phyloP scores from a whole-genome alignment of 2,329 filamentous ascomycete genomes.

The Arachnomyces sp. region DNA sequence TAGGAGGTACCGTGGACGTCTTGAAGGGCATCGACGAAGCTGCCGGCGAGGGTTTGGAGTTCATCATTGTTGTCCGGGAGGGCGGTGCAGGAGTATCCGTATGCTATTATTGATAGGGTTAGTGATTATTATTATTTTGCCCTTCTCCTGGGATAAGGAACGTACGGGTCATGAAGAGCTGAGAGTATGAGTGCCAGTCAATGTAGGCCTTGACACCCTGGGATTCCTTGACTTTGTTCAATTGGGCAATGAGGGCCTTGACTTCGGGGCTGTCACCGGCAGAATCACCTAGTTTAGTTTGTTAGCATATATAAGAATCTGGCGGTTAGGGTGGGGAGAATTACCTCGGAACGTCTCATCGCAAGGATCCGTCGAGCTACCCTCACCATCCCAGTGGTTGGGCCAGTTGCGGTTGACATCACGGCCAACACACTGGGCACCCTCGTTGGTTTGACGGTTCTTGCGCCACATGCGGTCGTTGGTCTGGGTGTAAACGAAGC shows the following conservation, averaged over 20 bases:
- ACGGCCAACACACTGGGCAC: conserved; percentile 40
- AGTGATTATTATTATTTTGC: neutral
- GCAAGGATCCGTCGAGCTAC: conserved; percentile 48
- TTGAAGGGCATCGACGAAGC: conserved; percentile 47
- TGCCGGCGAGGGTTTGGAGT: conserved; percentile 43
- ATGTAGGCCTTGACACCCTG: conserved; percentile 55
- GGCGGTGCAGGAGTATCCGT: conserved; percentile 52
- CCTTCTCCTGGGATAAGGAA: neutral
- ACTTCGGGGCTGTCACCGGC: conserved; percentile 47
- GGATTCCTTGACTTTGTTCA: conserved; percentile 35
- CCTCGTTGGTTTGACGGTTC: conserved; percentile 42
- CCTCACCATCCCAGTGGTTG: conserved; percentile 42
- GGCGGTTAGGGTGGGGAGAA: conserved; percentile 1
- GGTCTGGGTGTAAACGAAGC: conserved; percentile 53
- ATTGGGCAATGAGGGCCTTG: conserved; percentile 42
- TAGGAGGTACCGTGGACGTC: conserved; percentile 45
- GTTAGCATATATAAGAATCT: neutral
- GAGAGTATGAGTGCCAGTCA: conserved; percentile 59
- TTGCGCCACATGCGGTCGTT: conserved; percentile 56
- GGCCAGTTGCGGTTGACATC: conserved; percentile 57
- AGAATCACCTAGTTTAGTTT: conserved; percentile 23
- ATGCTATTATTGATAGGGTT: conserved; percentile 25
- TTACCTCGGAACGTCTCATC: conserved; percentile 39
- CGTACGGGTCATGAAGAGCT: conserved; percentile 45
- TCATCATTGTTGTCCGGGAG: conserved; percentile 41